These are phyloP conservation scores for Spergularia azorica DNA, from an alignment of 179 eudicot species.

Conservation along the genomic window DNA sequence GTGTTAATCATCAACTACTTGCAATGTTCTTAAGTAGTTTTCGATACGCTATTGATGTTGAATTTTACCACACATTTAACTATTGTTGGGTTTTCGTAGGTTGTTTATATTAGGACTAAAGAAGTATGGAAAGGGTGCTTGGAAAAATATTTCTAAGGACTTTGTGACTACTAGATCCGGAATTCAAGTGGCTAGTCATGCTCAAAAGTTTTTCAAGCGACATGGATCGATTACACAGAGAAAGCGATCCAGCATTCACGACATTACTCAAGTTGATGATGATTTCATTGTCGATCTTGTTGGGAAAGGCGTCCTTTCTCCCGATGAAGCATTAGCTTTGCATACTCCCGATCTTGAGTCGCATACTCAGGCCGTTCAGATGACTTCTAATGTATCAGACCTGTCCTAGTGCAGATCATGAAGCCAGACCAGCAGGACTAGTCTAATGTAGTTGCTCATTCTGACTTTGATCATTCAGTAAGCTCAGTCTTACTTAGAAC, in stretches of 20 bases:
- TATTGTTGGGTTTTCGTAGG: neutral
- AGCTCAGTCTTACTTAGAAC: too few species aligned
- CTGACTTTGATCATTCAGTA: too few species aligned
- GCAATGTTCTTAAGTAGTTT: too few species aligned
- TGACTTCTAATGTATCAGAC: too few species aligned
- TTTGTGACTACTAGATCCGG: slow-evolving; percentile 12
- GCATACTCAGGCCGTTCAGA: neutral
- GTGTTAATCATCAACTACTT: too few species aligned
- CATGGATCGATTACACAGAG: neutral
- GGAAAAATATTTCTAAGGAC: slow-evolving; percentile 15
- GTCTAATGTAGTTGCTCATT: too few species aligned
- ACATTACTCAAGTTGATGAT: neutral
- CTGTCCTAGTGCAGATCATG: too few species aligned
- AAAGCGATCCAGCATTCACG: slow-evolving; percentile 24
- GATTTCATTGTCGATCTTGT: neutral
- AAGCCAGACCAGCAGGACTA: too few species aligned
- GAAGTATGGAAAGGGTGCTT: slow-evolving; percentile 6
- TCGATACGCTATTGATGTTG: too few species aligned
- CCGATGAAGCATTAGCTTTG: neutral
- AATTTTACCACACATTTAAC: too few species aligned
- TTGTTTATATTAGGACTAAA: slow-evolving; percentile 18
- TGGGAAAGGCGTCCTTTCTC: neutral
- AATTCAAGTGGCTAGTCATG: slow-evolving; percentile 32
- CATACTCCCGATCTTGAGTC: too few species aligned
- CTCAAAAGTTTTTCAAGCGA: slow-evolving; percentile 18